Evolutionary conservation across 1,139 yeast species (phyloP).

Genomic region (Magnusiomyces tetraspermus): DNA sequence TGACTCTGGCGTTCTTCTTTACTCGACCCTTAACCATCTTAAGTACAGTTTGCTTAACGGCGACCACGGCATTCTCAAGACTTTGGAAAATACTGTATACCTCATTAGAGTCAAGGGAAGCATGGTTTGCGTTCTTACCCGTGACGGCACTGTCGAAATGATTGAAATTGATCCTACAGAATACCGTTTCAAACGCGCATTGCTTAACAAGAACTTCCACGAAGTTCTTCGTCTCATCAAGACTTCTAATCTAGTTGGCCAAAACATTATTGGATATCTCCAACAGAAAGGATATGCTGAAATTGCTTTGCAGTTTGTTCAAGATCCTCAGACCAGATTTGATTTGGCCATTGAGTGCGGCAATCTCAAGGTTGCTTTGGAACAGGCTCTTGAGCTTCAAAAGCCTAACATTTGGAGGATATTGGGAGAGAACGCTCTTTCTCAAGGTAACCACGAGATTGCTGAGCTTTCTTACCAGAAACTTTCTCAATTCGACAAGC

Average conservation of each 20-base stretch:
- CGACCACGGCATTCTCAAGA: conserved; percentile 87
- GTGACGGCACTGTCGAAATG: conserved; percentile 76
- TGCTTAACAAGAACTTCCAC: conserved; percentile 78
- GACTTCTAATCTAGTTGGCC: conserved; percentile 89
- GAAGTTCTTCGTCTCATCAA: conserved; percentile 88
- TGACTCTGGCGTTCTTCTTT: conserved; percentile 80
- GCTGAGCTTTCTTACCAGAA: conserved; percentile 88
- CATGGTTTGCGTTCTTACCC: conserved; percentile 68
- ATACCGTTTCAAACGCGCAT: conserved; percentile 88
- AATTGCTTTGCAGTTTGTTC: conserved; percentile 87
- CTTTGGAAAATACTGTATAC: conserved; percentile 85
- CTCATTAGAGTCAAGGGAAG: conserved; percentile 63
- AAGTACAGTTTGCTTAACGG: conserved; percentile 90
- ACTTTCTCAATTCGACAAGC: conserved; percentile 74
- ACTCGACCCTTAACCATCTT: conserved; percentile 91
- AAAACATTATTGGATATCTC: conserved; percentile 88
- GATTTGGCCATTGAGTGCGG: conserved; percentile 94
- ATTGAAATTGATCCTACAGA: conserved; percentile 89
- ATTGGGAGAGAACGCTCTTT: conserved; percentile 75
- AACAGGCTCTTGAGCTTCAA: conserved; percentile 74
- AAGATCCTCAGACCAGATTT: conserved; percentile 92
- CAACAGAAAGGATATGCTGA: conserved; percentile 90
- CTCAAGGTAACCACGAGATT: conserved; percentile 78
- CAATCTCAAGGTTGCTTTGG: conserved; percentile 75
- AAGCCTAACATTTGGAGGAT: conserved; percentile 66